Evolutionary conservation across 2,329 filamentous ascomycete species (phyloP).

Genomic region (Xylariaceae sp.): DNA sequence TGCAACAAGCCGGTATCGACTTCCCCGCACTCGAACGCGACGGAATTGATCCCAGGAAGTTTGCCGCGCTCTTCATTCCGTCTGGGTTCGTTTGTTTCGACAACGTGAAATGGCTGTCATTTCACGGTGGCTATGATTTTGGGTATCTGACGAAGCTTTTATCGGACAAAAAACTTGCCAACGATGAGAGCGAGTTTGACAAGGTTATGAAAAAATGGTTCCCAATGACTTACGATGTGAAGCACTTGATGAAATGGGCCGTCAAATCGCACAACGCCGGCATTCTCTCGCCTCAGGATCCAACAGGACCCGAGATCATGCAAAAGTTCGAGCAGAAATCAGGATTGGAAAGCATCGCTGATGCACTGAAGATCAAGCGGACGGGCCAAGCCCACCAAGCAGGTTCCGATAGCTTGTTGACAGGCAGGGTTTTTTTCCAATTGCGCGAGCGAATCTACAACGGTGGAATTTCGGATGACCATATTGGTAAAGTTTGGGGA

Average conservation of each 20-base stretch:
- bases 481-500: conserved; percentile 89
- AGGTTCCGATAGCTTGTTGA: conserved; percentile 88
- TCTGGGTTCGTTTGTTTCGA: conserved; percentile 87
- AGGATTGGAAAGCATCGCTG: conserved; percentile 87
- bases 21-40: conserved; percentile 79
- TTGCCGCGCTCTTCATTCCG: conserved; percentile 84
- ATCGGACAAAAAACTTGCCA: conserved; percentile 75
- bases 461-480: conserved; percentile 73
- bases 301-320: conserved; percentile 67
- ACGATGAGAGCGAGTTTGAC: conserved; percentile 87
- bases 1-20: conserved; percentile 89
- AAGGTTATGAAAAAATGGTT: conserved; percentile 89
- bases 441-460: conserved; percentile 86
- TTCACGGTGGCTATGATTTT: conserved; percentile 98
- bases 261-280: conserved; percentile 63
- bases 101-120: conserved; percentile 92
- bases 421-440: conserved; percentile 91
- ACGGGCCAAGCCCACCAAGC: conserved; percentile 87
- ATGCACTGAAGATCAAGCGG: conserved; percentile 86
- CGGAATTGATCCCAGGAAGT: conserved; percentile 85
- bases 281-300: conserved; percentile 60
- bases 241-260: conserved; percentile 92
- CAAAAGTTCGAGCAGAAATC: conserved; percentile 86
- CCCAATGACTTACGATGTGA: conserved; percentile 90
- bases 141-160: conserved; percentile 95